These are phyloP conservation scores for Juncus effusus DNA, from an alignment of 176 grass and related monocot genomes.

Conservation along the genomic window DNA sequence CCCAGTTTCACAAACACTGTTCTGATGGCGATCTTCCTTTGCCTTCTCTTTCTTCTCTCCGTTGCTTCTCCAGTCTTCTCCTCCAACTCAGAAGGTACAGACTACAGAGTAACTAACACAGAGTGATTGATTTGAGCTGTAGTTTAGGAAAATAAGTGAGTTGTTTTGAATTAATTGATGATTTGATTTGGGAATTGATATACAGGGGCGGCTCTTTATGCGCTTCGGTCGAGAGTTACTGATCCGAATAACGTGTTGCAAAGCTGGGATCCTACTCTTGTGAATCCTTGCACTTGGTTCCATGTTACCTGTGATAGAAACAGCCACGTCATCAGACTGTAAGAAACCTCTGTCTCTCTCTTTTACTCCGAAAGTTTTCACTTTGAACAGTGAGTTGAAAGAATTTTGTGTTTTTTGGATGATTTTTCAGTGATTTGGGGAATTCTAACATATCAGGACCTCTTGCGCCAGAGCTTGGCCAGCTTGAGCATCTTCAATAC, in stretches of 20 bases:
- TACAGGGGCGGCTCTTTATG: constrained; percentile 68
- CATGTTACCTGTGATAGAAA: constrained; percentile 76
- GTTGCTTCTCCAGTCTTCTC: constrained; percentile 34
- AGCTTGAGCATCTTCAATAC: constrained; percentile 77
- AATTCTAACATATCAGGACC: constrained; percentile 93
- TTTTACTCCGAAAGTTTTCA: neutral
- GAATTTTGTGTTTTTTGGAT: constrained; percentile 13
- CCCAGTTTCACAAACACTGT: neutral
- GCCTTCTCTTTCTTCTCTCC: constrained; percentile 30
- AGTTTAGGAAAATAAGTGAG: no score
- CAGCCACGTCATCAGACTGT: constrained; percentile 85
- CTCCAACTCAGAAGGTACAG: constrained; percentile 42
- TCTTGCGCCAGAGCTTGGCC: constrained; percentile 72
- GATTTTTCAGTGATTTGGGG: constrained; percentile 74
- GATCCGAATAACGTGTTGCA: constrained; percentile 92
- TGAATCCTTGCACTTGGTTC: constrained; percentile 99
- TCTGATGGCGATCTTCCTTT: constrained; percentile 38
- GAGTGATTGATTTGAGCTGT: neutral
- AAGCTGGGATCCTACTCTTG: constrained; percentile 95
- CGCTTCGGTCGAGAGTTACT: constrained; percentile 57
- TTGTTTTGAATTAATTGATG: constrained; percentile 17
- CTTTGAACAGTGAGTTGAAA: neutral
- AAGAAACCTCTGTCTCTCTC: neutral
- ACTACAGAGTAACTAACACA: neutral
- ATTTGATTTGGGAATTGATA: neutral